Percentiles rank a stretch among this genome's conserved stretches.
These are phyloP conservation scores for Psophocarpus tetragonolobus DNA, from an alignment of 306 rosid species.

Conservation along the genomic window DNA sequence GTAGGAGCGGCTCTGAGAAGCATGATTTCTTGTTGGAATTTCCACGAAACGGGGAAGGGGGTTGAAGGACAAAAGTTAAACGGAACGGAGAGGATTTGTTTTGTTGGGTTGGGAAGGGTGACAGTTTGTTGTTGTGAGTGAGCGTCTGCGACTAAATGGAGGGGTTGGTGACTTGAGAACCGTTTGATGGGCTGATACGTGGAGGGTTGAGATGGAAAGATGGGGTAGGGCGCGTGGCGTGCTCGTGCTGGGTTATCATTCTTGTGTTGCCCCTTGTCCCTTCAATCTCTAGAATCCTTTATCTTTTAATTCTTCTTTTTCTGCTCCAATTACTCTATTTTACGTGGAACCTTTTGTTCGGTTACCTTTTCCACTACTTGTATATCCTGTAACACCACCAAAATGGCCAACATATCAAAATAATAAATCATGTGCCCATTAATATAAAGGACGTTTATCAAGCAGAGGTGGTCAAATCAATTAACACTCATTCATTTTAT, in stretches of 20 bases:
- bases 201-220: constrained; percentile 42
- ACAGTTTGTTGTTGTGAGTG: not conserved
- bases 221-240: constrained; percentile 62
- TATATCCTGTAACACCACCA: not conserved
- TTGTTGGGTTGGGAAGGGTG: not conserved
- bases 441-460: too few relatives aligned
- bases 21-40: constrained; percentile 38
- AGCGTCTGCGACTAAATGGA: not conserved
- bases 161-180: not conserved
- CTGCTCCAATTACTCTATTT: not conserved
- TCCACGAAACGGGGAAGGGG: not conserved
- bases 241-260: constrained; percentile 48
- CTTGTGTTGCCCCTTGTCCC: not conserved
- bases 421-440: not conserved
- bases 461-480: too few relatives aligned
- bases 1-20: constrained; percentile 47
- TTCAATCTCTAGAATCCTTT: constrained; percentile 38
- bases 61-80: not conserved
- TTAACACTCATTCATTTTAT: too few relatives aligned
- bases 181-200: constrained; percentile 45
- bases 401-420: not conserved
- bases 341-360: not conserved
- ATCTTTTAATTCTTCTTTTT: not conserved
- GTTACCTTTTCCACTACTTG: not conserved
- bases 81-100: not conserved